phyloP scores from a whole-genome alignment of 768 basidiomycete species.

The Pleurotus citrinopileatus region DNA sequence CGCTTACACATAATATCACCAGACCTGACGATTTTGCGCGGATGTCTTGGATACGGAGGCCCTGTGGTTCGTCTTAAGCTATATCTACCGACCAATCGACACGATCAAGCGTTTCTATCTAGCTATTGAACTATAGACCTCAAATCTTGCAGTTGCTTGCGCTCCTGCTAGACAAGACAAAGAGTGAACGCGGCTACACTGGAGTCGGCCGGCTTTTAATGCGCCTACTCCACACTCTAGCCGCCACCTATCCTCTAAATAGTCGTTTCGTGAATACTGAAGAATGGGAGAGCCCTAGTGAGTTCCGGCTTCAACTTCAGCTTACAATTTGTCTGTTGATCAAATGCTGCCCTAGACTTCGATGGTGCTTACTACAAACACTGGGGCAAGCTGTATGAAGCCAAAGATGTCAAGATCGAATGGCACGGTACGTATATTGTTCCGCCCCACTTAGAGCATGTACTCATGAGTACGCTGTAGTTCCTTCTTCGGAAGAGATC shows the following conservation, averaged over 20 bases:
- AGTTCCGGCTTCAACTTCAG: slow-evolving; percentile 18
- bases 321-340: slow-evolving; percentile 13
- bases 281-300: slow-evolving; percentile 78
- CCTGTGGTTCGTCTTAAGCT: slow-evolving; percentile 42
- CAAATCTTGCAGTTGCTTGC: slow-evolving; percentile 61
- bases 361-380: slow-evolving; percentile 57
- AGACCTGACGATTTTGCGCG: slow-evolving; percentile 68
- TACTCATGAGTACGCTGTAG: slow-evolving; percentile 33
- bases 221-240: slow-evolving; percentile 71
- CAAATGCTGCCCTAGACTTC: slow-evolving; percentile 42
- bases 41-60: slow-evolving; percentile 77
- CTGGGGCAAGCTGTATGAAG: slow-evolving; percentile 82
- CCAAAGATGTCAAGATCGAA: slow-evolving; percentile 76
- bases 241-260: slow-evolving; percentile 73
- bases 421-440: slow-evolving; percentile 90
- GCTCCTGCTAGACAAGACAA: slow-evolving; percentile 73
- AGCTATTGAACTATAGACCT: slow-evolving; percentile 71
- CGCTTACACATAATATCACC: slow-evolving; percentile 14
- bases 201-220: slow-evolving; percentile 76
- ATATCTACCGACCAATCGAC: slow-evolving; percentile 1
- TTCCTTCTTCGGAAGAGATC: slow-evolving; percentile 69
- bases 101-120: slow-evolving; percentile 1
- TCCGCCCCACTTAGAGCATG: no score
- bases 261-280: slow-evolving; percentile 77
- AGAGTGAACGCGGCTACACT: slow-evolving; percentile 86